Conservation (phyloP, 2,329 filamentous ascomycete species). For the Alternaria hordeiaustralica region DNA sequence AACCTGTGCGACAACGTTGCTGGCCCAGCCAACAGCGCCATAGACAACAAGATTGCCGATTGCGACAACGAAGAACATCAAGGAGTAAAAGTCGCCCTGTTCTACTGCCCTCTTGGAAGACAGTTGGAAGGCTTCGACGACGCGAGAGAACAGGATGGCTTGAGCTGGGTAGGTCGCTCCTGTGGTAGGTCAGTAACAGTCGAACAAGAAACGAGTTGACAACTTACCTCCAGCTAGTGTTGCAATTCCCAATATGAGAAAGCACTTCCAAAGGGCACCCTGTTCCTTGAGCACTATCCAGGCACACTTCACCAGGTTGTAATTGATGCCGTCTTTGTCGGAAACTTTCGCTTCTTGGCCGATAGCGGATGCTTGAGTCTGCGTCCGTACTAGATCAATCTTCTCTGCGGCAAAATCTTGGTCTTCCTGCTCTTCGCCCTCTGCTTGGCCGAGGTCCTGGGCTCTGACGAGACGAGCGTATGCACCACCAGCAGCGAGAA, state of each 20-base stretch:
- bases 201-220: background rate
- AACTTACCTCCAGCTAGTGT: constrained; percentile 40
- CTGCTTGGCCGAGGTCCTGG: constrained; percentile 53
- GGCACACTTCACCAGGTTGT: constrained; percentile 36
- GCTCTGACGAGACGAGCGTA: constrained; percentile 72
- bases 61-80: constrained; percentile 65
- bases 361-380: constrained; percentile 35
- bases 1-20: constrained; percentile 54
- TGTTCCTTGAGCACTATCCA: constrained; percentile 40
- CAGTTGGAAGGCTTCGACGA: constrained; percentile 57
- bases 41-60: constrained; percentile 56
- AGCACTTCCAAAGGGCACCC: constrained; percentile 48
- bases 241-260: constrained; percentile 35
- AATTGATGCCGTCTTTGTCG: constrained; percentile 35
- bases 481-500: constrained; percentile 74
- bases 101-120: constrained; percentile 47
- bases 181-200: constrained; percentile 15
- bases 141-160: constrained; percentile 57
- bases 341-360: constrained; percentile 27
- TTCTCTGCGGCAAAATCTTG: constrained; percentile 27
- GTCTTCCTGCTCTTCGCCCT: constrained; percentile 22
- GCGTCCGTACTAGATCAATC: constrained; percentile 32
- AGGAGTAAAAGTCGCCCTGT: constrained; percentile 58
- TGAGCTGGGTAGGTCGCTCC: constrained; percentile 57
- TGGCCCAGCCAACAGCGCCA: constrained; percentile 54